phyloP scores from a whole-genome alignment of 495 filamentous ascomycete species.

The Delitschia confertaspora region DNA sequence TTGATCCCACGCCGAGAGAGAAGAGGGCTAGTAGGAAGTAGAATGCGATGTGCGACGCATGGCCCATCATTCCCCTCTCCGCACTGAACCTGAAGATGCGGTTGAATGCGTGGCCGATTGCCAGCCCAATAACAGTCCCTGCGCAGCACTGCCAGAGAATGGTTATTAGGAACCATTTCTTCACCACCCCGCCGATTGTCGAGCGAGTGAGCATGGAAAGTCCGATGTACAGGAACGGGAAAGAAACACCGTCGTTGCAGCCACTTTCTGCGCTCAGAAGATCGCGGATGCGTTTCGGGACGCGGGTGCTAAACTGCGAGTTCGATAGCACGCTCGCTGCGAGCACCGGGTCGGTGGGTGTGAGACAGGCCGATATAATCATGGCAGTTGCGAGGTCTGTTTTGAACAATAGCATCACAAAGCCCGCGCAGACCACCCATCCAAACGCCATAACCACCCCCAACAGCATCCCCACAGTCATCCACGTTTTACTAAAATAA shows the following conservation, averaged over 20 bases:
- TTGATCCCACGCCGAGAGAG: slow-evolving; percentile 39
- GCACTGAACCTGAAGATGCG: slow-evolving; percentile 36
- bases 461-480: slow-evolving; percentile 39
- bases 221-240: slow-evolving; percentile 44
- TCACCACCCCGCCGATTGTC: slow-evolving; percentile 30
- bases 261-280: slow-evolving; percentile 43
- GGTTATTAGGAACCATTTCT: slow-evolving; percentile 42
- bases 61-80: slow-evolving; percentile 33
- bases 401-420: slow-evolving; percentile 36
- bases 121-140: slow-evolving; percentile 36
- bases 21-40: slow-evolving; percentile 45
- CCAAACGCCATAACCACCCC: slow-evolving; percentile 44
- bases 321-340: slow-evolving; percentile 41
- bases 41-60: slow-evolving; percentile 40
- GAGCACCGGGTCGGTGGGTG: slow-evolving; percentile 45
- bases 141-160: slow-evolving; percentile 43
- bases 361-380: slow-evolving; percentile 42
- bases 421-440: slow-evolving; percentile 40
- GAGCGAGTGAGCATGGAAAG: slow-evolving; percentile 32
- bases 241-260: slow-evolving; percentile 44
- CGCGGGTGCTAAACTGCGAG: slow-evolving; percentile 37
- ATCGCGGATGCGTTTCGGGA: slow-evolving; percentile 40
- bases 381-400: slow-evolving; percentile 35
- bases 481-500: slow-evolving; percentile 40
- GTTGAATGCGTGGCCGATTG: slow-evolving; percentile 38